These are phyloP conservation scores for Eimeria tenella DNA, from an alignment of 169 alveolate genomes.

Conservation along the genomic window DNA sequence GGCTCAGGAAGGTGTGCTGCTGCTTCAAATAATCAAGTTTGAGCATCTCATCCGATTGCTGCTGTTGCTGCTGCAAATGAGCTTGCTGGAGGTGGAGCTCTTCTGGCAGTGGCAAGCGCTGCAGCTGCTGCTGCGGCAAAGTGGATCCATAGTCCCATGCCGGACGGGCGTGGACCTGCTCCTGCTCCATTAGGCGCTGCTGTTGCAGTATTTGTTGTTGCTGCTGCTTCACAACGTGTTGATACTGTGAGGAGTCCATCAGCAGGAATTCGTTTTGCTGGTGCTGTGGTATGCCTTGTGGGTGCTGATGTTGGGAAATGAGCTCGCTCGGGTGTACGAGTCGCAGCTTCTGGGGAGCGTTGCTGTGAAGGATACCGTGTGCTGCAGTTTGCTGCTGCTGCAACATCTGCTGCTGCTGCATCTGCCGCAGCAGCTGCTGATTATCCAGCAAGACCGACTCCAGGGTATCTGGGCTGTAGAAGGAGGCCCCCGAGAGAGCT, in stretches of 20 bases:
- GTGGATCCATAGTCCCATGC: conserved; percentile 96
- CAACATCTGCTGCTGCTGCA: conserved; percentile 51
- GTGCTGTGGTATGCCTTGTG: not conserved
- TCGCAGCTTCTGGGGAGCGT: conserved; percentile 22
- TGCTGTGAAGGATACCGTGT: conserved; percentile 26
- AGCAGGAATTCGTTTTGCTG: not conserved
- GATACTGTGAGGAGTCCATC: not conserved
- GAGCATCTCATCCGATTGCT: conserved; percentile 91
- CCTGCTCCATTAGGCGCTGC: conserved; percentile 95
- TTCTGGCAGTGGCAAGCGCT: conserved; percentile 94
- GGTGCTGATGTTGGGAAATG: not conserved
- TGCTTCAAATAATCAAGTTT: conserved; percentile 89
- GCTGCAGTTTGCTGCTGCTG: conserved; percentile 39
- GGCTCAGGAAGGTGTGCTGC: conserved; percentile 87
- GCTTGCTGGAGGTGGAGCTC: not conserved
- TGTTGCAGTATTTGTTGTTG: not conserved
- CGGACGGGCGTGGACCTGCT: conserved; percentile 96
- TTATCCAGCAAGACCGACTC: conserved; percentile 16
- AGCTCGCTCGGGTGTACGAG: conserved; percentile 53
- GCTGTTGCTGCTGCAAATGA: conserved; percentile 15
- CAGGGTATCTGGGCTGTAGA: conserved; percentile 35
- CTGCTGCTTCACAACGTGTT: conserved; percentile 17
- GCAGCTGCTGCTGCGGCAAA: conserved; percentile 98
- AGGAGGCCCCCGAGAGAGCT: not conserved
- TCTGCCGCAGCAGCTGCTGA: conserved; percentile 47